These are phyloP conservation scores for Galerina sulciceps DNA, from an alignment of 768 basidiomycete species.

Conservation along the genomic window DNA sequence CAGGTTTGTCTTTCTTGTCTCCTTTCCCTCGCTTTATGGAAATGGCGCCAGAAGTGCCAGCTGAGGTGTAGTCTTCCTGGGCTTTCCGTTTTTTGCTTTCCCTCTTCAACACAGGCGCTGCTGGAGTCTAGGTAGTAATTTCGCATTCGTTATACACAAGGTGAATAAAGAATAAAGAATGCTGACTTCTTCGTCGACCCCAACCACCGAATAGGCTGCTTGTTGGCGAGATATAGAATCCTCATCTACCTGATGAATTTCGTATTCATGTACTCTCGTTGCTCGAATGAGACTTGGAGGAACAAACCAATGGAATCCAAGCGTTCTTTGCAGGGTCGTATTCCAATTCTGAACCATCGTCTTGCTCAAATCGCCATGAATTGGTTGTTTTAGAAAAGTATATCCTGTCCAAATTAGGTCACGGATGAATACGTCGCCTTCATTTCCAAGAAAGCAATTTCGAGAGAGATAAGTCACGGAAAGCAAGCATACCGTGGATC, in stretches of 20 bases:
- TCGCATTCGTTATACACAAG: background rate
- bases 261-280: background rate
- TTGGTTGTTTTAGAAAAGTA: constrained; percentile 76
- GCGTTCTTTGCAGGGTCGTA: constrained; percentile 75
- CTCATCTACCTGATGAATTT: constrained; percentile 71
- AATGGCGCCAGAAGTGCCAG: constrained; percentile 49
- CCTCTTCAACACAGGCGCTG: constrained; percentile 83
- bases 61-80: constrained; percentile 71
- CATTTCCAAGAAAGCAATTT: constrained; percentile 18
- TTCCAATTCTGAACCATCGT: constrained; percentile 90
- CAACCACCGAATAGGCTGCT: constrained; percentile 90
- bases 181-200: constrained; percentile 92
- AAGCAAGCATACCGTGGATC: constrained; percentile 64
- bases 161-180: constrained; percentile 10
- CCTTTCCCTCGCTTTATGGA: constrained; percentile 74
- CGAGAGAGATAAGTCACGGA: constrained; percentile 16
- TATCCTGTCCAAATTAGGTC: constrained; percentile 47
- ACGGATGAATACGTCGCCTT: constrained; percentile 23
- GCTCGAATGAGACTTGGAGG: background rate
- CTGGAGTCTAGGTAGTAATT: constrained; percentile 66
- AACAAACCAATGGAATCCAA: constrained; percentile 86
- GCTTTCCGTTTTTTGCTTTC: constrained; percentile 81
- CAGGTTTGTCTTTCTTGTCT: constrained; percentile 48
- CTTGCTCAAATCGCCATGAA: constrained; percentile 90
- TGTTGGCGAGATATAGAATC: constrained; percentile 89